Base-by-base conservation (phyloP, 2,329 filamentous ascomycete genomes). In the Passalora sequoiae region DNA sequence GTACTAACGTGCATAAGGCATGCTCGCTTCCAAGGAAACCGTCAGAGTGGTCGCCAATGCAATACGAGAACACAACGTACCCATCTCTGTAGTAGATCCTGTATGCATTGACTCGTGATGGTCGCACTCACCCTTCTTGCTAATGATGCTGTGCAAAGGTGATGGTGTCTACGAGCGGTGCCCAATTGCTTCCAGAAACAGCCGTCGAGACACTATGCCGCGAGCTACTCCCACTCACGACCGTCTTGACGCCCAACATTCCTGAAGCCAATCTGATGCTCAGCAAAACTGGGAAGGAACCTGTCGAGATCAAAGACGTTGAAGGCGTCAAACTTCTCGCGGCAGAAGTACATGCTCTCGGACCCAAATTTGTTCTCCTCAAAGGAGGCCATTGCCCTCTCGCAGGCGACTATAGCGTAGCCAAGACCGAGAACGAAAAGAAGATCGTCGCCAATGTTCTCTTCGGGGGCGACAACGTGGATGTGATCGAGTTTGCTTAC, bases 341-440 rank as follows among this genome's bases (percentile, higher is more conserved):
- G 1, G 78, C 76, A 49, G 68, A 70, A 9, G 72, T 95, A 6
- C 77, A 80, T 28, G 62, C 66, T 1, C 70, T 94, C 0, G 89
- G 89, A 0, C 83, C 89, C 0, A 76, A 78, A 51, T 89, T 84
- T 69, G 84, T 96, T 21, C 74, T 97, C 7, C 72, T 96, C 46
- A 97, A 97, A 66, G 91, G 91, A 30, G 91, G 91, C 0, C 92
- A 97, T 67, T 66, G 84, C n/a, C 89, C 91, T 1, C 76, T 97
- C 51, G 81, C 75, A 4, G 73, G 70, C 38, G 77, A 83, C 36
- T 72, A 80, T 16, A 72, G 70, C 4, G 74, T 77, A 0, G 83
- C 86, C 0, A 70, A 67, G 32, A 68, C 63, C 1, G 71, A 79
- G 1, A 72, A 73, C 6, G 80, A 89, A 38, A 77, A 71, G 38